These are phyloP conservation scores for Lepraria neglecta DNA, from an alignment of 495 filamentous ascomycete genomes.

Conservation along the genomic window DNA sequence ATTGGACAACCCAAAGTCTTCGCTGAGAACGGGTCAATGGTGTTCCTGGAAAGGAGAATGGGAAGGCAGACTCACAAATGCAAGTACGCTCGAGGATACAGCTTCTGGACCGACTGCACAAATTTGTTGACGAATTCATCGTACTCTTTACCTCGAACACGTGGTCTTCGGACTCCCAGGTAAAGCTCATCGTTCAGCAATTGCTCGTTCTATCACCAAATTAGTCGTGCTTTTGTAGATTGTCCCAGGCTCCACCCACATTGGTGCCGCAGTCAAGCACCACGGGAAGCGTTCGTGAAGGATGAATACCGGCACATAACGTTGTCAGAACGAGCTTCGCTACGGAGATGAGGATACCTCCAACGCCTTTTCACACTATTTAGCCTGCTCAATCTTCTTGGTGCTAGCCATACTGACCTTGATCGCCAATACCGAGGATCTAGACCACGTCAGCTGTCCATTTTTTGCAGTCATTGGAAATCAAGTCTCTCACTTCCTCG, in stretches of 20 bases:
- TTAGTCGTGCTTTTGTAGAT: neutral
- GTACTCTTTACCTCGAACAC: constrained; percentile 66
- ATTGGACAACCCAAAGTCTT: constrained; percentile 55
- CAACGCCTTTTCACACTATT: constrained; percentile 52
- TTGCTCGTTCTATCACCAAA: constrained; percentile 49
- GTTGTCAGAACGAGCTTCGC: constrained; percentile 81
- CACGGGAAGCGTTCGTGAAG: constrained; percentile 70
- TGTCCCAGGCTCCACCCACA: constrained; percentile 7
- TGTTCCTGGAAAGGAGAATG: neutral
- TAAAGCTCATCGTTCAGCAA: constrained; percentile 77
- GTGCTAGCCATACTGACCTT: constrained; percentile 30
- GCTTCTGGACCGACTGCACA: constrained; percentile 56
- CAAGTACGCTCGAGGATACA: constrained; percentile 75
- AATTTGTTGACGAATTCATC: constrained; percentile 73
- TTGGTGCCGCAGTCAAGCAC: constrained; percentile 86
- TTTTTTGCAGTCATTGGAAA: neutral
- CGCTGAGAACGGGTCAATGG: constrained; percentile 27
- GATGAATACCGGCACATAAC: constrained; percentile 78
- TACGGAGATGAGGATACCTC: constrained; percentile 75
- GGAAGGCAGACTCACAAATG: constrained; percentile 53
- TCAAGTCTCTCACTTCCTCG: constrained; percentile 38
- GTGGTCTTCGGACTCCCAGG: constrained; percentile 61
- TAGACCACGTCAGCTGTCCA: constrained; percentile 45
- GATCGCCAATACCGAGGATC: constrained; percentile 86
- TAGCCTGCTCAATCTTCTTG: neutral